phyloP scores from a whole-genome alignment of 768 basidiomycete genomes.

The Fomitopsis serialis region DNA sequence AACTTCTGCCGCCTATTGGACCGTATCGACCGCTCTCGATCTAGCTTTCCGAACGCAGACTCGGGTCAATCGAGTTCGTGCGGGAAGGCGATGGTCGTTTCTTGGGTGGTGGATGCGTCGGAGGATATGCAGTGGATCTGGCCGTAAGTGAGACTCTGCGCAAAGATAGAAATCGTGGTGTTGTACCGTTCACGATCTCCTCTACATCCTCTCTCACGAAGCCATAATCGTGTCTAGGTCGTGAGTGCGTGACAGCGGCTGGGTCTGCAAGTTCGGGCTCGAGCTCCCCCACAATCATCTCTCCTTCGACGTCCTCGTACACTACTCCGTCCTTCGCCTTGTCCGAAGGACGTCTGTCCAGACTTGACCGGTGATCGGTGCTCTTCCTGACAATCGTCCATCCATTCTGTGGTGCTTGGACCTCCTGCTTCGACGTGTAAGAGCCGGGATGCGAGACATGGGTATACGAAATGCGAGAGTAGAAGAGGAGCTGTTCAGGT shows the following conservation, averaged over 20 bases:
- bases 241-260: constrained; percentile 23
- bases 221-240: constrained; percentile 40
- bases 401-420: constrained; percentile 46
- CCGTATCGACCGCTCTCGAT: constrained; percentile 72
- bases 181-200: constrained; percentile 72
- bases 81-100: constrained; percentile 4
- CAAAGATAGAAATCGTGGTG: constrained; percentile 10
- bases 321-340: constrained; percentile 23
- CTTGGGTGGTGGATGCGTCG: constrained; percentile 28
- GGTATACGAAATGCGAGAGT: constrained; percentile 76
- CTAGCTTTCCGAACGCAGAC: constrained; percentile 42
- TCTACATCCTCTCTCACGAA: constrained; percentile 62
- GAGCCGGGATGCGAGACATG: constrained; percentile 73
- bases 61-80: neutral
- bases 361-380: constrained; percentile 21
- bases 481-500: constrained; percentile 51
- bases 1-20: constrained; percentile 79
- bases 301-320: constrained; percentile 68
- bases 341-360: constrained; percentile 17
- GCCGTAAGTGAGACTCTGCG: constrained; percentile 21
- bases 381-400: constrained; percentile 73
- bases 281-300: constrained; percentile 74
- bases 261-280: constrained; percentile 47
- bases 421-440: constrained; percentile 55
- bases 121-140: constrained; percentile 59